Evolutionary conservation across 495 filamentous ascomycete species (phyloP).

Genomic region (Xylaria sp.): DNA sequence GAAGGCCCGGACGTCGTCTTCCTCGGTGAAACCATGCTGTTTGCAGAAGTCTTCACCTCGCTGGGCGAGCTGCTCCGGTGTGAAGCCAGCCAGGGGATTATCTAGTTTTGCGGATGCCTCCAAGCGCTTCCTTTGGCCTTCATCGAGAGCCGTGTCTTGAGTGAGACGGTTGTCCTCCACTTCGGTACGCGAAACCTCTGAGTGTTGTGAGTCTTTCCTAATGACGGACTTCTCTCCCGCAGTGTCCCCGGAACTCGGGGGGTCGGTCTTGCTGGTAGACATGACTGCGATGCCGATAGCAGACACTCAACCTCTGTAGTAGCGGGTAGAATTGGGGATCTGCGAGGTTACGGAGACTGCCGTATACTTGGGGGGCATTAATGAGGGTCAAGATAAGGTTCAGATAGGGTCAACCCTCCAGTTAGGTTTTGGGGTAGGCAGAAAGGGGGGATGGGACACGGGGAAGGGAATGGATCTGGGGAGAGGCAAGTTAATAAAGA

Average conservation of each 20-base stretch:
- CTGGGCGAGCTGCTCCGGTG: conserved; percentile 62
- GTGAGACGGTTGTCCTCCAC: conserved; percentile 27
- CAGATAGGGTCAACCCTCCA: background rate
- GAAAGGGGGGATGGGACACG: background rate
- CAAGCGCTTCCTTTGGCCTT: conserved; percentile 34
- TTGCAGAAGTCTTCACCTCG: conserved; percentile 72
- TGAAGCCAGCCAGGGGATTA: conserved; percentile 73
- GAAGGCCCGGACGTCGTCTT: conserved; percentile 72
- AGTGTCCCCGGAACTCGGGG: conserved; percentile 23
- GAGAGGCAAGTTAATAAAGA: background rate
- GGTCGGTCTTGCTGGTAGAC: conserved; percentile 28
- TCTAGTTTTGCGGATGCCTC: conserved; percentile 56
- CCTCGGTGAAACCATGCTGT: conserved; percentile 66
- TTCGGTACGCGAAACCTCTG: conserved; percentile 33
- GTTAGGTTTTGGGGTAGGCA: background rate
- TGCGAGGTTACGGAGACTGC: background rate
- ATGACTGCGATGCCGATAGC: conserved; percentile 16
- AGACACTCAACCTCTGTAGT: background rate
- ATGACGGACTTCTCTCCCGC: conserved; percentile 25
- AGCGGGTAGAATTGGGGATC: background rate
- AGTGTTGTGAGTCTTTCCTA: conserved; percentile 34
- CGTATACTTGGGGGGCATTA: background rate
- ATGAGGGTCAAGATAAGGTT: background rate
- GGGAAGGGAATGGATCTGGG: background rate
- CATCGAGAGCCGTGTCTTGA: conserved; percentile 27